These are phyloP conservation scores for Vanderwaltozyma verrucispora DNA, from an alignment of 805 yeast species.

Conservation along the genomic window DNA sequence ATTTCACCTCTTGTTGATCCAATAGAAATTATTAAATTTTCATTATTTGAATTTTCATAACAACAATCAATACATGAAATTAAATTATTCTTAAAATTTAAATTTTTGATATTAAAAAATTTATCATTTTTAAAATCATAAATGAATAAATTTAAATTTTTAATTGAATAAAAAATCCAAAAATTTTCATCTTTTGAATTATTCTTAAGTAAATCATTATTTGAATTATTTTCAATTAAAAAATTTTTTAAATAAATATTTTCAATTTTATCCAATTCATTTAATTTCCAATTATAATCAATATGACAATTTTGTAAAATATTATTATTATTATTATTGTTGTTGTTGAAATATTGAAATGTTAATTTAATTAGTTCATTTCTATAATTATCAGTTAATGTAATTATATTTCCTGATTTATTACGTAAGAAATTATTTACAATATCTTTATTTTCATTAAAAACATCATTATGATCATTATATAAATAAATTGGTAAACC, in stretches of 20 bases:
- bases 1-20: background rate
- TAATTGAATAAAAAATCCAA: slow-evolving; percentile 1
- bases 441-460: background rate
- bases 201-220: background rate
- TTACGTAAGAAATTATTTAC: background rate
- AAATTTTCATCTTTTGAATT: background rate
- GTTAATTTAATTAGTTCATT: background rate
- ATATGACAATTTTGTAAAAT: background rate
- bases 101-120: background rate
- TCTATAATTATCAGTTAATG: background rate
- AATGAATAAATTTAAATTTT: background rate
- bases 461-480: background rate
- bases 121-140: background rate
- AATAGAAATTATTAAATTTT: background rate
- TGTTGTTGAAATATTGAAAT: background rate
- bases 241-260: too few species aligned
- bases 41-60: background rate
- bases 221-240: too few species aligned
- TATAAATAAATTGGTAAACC: slow-evolving; percentile 1
- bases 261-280: too few species aligned
- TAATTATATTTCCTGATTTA: background rate
- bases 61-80: slow-evolving; percentile 2
- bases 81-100: background rate
- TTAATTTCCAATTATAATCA: background rate
- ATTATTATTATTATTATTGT: background rate